These are phyloP conservation scores for Caloboletus firmus DNA, from an alignment of 1,284 basidiomycete genomes.

Conservation along the genomic window DNA sequence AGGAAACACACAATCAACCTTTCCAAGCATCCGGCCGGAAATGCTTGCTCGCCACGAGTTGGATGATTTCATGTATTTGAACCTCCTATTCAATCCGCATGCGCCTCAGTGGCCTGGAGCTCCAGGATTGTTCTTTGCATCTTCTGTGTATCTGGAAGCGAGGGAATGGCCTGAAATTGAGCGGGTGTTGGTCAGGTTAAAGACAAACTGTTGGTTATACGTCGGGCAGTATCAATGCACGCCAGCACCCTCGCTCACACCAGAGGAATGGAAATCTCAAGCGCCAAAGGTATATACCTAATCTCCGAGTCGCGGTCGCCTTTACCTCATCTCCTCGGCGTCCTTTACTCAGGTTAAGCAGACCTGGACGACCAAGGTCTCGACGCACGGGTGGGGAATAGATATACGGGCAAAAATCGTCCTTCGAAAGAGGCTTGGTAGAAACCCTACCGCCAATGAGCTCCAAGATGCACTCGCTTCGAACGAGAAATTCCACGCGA, in stretches of 20 bases:
- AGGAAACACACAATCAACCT: constrained; percentile 35
- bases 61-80: constrained; percentile 38
- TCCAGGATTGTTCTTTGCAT: constrained; percentile 37
- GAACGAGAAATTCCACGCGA: constrained; percentile 13
- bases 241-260: constrained; percentile 21
- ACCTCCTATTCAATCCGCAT: constrained; percentile 37
- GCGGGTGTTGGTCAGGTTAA: constrained; percentile 24
- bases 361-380: constrained; percentile 20
- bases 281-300: constrained; percentile 12
- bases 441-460: constrained; percentile 16
- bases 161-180: not conserved
- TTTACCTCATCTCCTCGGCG: not conserved
- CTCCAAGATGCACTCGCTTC: not conserved
- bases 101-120: constrained; percentile 39
- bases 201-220: constrained; percentile 28
- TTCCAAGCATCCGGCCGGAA: constrained; percentile 27
- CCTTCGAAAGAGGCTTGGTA: constrained; percentile 16
- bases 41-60: constrained; percentile 31
- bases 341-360: constrained; percentile 15
- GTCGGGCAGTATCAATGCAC: constrained; percentile 33
- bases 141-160: not conserved
- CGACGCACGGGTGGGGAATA: constrained; percentile 11
- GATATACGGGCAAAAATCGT: constrained; percentile 17
- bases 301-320: not conserved
- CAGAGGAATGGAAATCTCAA: constrained; percentile 29